Conservation (phyloP, 805 yeast species). For the Candida awuae region DNA sequence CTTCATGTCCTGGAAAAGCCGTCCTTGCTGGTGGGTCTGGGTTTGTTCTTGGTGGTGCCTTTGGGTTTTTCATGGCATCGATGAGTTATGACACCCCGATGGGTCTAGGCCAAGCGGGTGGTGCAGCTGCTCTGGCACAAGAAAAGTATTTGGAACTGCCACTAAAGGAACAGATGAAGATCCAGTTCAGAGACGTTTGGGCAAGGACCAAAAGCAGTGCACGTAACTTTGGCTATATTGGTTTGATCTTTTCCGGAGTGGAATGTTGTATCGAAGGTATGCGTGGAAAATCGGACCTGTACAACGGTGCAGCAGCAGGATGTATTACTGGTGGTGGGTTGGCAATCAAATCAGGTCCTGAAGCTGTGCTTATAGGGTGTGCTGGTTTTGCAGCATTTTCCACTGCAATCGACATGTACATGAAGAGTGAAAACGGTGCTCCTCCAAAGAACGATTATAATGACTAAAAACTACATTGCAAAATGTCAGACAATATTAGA, state of each 20-base stretch:
- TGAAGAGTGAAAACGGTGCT: slow-evolving; percentile 72
- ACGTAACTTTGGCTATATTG: slow-evolving; percentile 88
- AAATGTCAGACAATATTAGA: not conserved
- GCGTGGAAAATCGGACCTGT: slow-evolving; percentile 86
- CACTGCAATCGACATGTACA: slow-evolving; percentile 77
- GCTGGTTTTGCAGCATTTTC: slow-evolving; percentile 97
- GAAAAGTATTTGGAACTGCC: slow-evolving; percentile 52
- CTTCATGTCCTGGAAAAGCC: slow-evolving; percentile 92
- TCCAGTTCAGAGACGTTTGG: slow-evolving; percentile 90
- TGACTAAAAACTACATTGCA: slow-evolving; percentile 25
- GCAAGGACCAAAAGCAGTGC: slow-evolving; percentile 81
- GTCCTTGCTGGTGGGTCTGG: slow-evolving; percentile 90
- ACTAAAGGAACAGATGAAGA: slow-evolving; percentile 82
- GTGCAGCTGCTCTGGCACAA: slow-evolving; percentile 21
- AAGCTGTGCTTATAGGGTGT: slow-evolving; percentile 85
- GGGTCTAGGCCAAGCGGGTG: slow-evolving; percentile 32
- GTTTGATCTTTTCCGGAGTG: slow-evolving; percentile 84
- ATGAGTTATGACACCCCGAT: slow-evolving; percentile 80
- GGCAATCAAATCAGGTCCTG: slow-evolving; percentile 89
- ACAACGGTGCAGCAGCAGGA: slow-evolving; percentile 89
- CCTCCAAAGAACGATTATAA: slow-evolving; percentile 91
- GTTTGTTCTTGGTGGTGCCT: slow-evolving; percentile 88
- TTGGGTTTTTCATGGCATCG: slow-evolving; percentile 89
- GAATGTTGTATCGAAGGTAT: slow-evolving; percentile 82
- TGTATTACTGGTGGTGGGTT: slow-evolving; percentile 96